Evolutionary conservation across 768 basidiomycete species (phyloP).

Genomic region (Mycena vitilis): DNA sequence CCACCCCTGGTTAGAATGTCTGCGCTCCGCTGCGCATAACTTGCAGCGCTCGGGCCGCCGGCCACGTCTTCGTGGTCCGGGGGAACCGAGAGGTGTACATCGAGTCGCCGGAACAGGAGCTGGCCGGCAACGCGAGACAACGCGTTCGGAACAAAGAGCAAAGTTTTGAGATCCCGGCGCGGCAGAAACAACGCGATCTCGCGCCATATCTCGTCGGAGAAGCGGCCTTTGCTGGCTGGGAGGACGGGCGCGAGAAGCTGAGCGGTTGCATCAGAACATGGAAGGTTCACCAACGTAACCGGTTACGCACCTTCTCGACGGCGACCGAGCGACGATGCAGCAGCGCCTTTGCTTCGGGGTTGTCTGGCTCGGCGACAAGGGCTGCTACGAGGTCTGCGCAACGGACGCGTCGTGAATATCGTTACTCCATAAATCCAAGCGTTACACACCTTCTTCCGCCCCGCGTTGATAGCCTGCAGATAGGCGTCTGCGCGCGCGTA

Average conservation of each 20-base stretch:
- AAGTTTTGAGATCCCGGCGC: slow-evolving; percentile 70
- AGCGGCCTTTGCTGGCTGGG: slow-evolving; percentile 59
- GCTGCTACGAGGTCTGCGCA: slow-evolving; percentile 73
- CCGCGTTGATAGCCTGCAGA: slow-evolving; percentile 68
- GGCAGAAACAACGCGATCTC: slow-evolving; percentile 74
- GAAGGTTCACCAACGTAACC: not conserved
- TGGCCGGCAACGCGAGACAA: slow-evolving; percentile 78
- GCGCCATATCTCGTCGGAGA: slow-evolving; percentile 79
- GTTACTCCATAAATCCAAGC: slow-evolving; percentile 15
- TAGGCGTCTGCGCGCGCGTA: slow-evolving; percentile 76
- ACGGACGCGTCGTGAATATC: slow-evolving; percentile 16
- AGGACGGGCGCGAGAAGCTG: slow-evolving; percentile 53
- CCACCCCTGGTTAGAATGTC: slow-evolving; percentile 82
- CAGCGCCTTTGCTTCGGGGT: slow-evolving; percentile 73
- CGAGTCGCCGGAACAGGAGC: slow-evolving; percentile 71
- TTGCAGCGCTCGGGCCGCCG: slow-evolving; percentile 32
- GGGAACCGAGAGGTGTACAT: slow-evolving; percentile 67
- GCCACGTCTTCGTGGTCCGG: slow-evolving; percentile 45
- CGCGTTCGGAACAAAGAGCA: slow-evolving; percentile 72
- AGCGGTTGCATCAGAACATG: not conserved
- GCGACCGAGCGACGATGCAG: slow-evolving; percentile 66
- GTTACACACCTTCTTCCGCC: slow-evolving; percentile 69
- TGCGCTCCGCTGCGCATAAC: slow-evolving; percentile 70
- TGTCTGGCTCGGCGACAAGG: slow-evolving; percentile 71
- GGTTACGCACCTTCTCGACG: slow-evolving; percentile 64